Conservation (phyloP, 2,329 filamentous ascomycete species). For the Exophiala bonariae region DNA sequence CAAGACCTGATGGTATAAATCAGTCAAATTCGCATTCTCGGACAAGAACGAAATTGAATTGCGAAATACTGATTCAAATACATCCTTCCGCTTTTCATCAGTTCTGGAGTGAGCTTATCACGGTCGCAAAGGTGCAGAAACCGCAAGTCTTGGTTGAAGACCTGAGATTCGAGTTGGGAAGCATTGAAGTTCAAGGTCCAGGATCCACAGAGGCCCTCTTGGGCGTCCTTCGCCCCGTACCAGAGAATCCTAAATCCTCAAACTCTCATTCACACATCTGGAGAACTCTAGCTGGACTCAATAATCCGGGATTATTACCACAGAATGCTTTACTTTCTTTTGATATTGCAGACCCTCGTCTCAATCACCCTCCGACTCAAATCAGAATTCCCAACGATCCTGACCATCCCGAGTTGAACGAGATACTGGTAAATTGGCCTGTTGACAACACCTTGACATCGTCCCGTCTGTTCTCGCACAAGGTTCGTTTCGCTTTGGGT, state of each 20-base stretch:
- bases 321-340: slow-evolving; percentile 71
- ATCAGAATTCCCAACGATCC: slow-evolving; percentile 37
- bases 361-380: slow-evolving; percentile 71
- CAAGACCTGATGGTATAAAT: too few species aligned
- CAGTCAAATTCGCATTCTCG: not conserved
- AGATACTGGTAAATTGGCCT: slow-evolving; percentile 68
- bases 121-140: slow-evolving; percentile 60
- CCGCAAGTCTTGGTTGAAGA: slow-evolving; percentile 65
- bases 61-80: slow-evolving; percentile 67
- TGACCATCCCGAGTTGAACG: slow-evolving; percentile 48
- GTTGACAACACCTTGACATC: slow-evolving; percentile 53
- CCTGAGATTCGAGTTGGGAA: slow-evolving; percentile 70
- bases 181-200: slow-evolving; percentile 70
- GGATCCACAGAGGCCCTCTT: slow-evolving; percentile 77
- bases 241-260: slow-evolving; percentile 34
- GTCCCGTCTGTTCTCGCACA: slow-evolving; percentile 67
- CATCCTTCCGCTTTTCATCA: slow-evolving; percentile 76
- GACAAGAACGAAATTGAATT: slow-evolving; percentile 40
- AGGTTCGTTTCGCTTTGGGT: slow-evolving; percentile 63
- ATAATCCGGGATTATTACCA: slow-evolving; percentile 70
- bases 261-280: slow-evolving; percentile 32
- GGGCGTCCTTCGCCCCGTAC: slow-evolving; percentile 61
- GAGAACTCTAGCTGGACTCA: slow-evolving; percentile 51
- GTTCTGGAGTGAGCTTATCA: slow-evolving; percentile 62
- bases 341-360: slow-evolving; percentile 73